A percentile compares a stretch with the other conserved stretches of the same genome.
These are phyloP conservation scores for Phytophthora macrochlamydospora DNA, from an alignment of 352 stramenopile genomes.

Conservation along the genomic window DNA sequence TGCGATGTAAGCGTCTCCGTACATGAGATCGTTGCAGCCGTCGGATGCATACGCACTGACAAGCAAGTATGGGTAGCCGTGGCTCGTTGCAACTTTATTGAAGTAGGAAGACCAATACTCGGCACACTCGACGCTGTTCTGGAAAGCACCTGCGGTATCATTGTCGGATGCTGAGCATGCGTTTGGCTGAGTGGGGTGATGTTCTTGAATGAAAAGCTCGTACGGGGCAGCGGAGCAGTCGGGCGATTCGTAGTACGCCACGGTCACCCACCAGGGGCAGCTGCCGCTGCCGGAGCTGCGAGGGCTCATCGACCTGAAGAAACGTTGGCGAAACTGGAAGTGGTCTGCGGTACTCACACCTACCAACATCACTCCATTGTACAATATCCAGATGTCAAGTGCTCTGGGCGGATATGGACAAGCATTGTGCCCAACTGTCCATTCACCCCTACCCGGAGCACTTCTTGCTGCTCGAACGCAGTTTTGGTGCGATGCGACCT, in stretches of 20 bases:
- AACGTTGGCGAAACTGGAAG: no score
- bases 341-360: no score
- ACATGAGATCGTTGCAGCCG: background rate
- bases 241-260: background rate
- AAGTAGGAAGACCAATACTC: background rate
- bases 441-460: no score
- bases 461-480: no score
- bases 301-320: no score
- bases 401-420: no score
- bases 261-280: background rate
- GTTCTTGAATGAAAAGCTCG: background rate
- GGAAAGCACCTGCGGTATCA: background rate
- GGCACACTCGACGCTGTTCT: background rate
- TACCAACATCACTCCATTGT: no score
- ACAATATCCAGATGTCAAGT: no score
- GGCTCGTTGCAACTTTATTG: background rate
- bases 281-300: background rate
- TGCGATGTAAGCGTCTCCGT: background rate
- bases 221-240: slow-evolving; percentile 1
- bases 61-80: background rate
- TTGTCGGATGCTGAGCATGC: background rate
- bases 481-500: no score
- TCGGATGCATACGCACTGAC: background rate
- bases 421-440: no score
- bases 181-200: background rate